Evolutionary conservation across 768 basidiomycete species (phyloP).

Genomic region (Amanita polypyramis): DNA sequence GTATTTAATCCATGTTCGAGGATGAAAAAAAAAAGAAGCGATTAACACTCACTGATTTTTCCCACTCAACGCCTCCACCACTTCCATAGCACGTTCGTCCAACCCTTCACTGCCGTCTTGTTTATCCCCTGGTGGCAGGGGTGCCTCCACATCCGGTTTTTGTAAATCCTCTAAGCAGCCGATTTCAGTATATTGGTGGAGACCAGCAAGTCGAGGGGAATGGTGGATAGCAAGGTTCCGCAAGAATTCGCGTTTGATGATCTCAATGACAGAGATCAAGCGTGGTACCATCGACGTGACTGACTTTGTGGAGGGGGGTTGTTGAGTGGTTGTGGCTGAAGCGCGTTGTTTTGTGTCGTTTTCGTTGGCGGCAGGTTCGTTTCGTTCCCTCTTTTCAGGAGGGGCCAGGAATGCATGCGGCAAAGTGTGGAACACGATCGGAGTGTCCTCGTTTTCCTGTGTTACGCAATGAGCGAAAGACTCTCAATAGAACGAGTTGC

Average conservation of each 20-base stretch:
- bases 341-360: conserved; percentile 7
- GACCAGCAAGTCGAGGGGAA: conserved; percentile 34
- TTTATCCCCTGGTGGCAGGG: conserved; percentile 10
- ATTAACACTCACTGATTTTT: conserved; percentile 42
- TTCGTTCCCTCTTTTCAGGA: not conserved
- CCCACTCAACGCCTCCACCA: conserved; percentile 42
- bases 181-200: conserved; percentile 74
- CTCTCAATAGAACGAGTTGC: not conserved
- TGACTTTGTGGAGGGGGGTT: not conserved
- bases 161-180: conserved; percentile 40
- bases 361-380: not conserved
- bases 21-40: conserved; percentile 5
- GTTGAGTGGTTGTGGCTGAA: conserved; percentile 5
- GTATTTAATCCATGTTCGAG: too few species aligned
- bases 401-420: conserved; percentile 22
- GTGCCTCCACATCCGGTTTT: not conserved
- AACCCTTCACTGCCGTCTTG: not conserved
- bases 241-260: conserved; percentile 75
- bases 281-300: conserved; percentile 39
- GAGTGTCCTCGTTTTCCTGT: conserved; percentile 33
- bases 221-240: conserved; percentile 34
- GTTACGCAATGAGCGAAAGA: not conserved
- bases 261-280: conserved; percentile 70
- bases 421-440: conserved; percentile 50
- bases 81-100: conserved; percentile 16